phyloP scores from a whole-genome alignment of 331 rosid species.

The Malus hybrid region DNA sequence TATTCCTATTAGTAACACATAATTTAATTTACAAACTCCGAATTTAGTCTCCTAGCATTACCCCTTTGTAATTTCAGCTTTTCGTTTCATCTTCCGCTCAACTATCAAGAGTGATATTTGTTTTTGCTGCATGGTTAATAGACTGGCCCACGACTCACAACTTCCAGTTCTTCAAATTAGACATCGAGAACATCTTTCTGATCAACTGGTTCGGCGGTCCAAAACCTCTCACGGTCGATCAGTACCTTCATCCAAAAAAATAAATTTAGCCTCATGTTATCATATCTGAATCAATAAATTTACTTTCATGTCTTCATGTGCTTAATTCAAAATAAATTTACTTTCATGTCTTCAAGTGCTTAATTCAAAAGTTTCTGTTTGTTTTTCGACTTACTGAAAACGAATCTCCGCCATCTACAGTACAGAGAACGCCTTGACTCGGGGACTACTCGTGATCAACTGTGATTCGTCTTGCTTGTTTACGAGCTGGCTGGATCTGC shows the following conservation, averaged over 20 bases:
- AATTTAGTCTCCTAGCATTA: too few species aligned
- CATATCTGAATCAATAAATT: background rate
- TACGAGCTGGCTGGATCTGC: background rate
- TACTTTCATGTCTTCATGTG: too few species aligned
- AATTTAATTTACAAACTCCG: too few species aligned
- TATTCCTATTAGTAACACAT: too few species aligned
- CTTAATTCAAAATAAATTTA: background rate
- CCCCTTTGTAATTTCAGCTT: background rate
- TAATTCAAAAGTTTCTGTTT: constrained; percentile 10
- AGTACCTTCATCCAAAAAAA: constrained; percentile 41
- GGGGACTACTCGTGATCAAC: constrained; percentile 22
- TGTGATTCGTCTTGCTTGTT: background rate
- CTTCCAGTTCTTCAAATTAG: constrained; percentile 65
- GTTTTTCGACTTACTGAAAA: background rate
- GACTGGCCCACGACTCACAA: constrained; percentile 73
- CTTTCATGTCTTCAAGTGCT: background rate
- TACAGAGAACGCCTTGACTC: constrained; percentile 16
- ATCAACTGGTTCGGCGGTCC: constrained; percentile 87
- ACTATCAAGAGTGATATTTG: background rate
- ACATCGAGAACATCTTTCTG: constrained; percentile 67
- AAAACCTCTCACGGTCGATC: constrained; percentile 68
- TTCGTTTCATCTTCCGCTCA: background rate
- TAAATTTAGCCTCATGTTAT: background rate
- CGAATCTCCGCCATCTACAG: constrained; percentile 28
- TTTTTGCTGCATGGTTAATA: constrained; percentile 26